Percentiles rank a stretch among this genome's conserved stretches.
phyloP scores from a whole-genome alignment of 768 basidiomycete species.

The Rhodocollybia butyracea region DNA sequence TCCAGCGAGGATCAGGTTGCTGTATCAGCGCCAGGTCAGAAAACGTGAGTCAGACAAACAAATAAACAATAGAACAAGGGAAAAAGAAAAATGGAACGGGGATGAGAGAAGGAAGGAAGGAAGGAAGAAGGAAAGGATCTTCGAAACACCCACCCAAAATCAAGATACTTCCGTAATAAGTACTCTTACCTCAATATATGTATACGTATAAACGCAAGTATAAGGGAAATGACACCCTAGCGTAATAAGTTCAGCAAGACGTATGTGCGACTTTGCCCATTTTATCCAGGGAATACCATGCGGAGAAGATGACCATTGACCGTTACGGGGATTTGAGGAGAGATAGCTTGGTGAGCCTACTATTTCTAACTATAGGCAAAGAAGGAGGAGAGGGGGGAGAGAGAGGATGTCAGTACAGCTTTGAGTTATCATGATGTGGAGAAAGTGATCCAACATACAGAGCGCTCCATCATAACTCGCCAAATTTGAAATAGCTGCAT shows the following conservation, averaged over 20 bases:
- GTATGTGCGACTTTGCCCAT: constrained; percentile 87
- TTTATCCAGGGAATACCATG: constrained; percentile 84
- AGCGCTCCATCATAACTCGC: constrained; percentile 95
- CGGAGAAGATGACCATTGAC: constrained; percentile 98
- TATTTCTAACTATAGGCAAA: constrained; percentile 79
- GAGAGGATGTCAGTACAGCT: background rate
- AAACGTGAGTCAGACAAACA: constrained; percentile 22
- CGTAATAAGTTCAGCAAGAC: constrained; percentile 97
- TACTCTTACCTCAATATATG: constrained; percentile 99
- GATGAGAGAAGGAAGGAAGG: no score
- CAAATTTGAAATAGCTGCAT: constrained; percentile 99
- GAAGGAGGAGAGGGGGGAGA: background rate
- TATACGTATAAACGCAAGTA: constrained; percentile 98
- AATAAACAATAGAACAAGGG: no score
- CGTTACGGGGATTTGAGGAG: constrained; percentile 97
- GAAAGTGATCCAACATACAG: constrained; percentile 51
- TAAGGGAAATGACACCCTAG: constrained; percentile 95
- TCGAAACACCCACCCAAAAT: constrained; percentile 90
- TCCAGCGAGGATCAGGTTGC: constrained; percentile 91
- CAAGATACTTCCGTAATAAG: constrained; percentile 94
- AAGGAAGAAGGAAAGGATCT: constrained; percentile 3
- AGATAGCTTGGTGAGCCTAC: constrained; percentile 98
- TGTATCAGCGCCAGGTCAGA: no score
- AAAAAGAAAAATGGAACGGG: no score
- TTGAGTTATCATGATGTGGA: background rate